Base-by-base conservation (phyloP, 2,329 filamentous ascomycete genomes). In the Chalara sp. region DNA sequence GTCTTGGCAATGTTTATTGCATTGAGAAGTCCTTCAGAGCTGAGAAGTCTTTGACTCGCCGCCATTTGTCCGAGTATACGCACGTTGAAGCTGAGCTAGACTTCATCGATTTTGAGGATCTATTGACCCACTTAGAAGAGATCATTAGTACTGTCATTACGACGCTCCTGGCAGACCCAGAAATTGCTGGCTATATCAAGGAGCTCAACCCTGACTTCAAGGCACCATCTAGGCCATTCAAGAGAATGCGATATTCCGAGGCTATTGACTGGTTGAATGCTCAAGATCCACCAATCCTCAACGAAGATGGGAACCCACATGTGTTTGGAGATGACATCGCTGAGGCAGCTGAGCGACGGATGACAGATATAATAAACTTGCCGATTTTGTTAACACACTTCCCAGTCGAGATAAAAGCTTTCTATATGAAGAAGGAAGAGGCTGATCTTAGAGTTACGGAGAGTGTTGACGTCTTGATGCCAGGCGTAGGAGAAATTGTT, bases 1-100 rank as follows among this genome's bases (percentile, higher is more conserved):
- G 86, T 47, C 78, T 97, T 63, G 93, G 93, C 61, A 89, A 96
- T 67, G 90, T 96, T 48, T 99, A 95, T 79, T 97, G 92, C 68
- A 92, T 99, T 63, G 91, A 96, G 71, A 96, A 96, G 70, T 97
- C 92, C 2, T 99, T 99, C 84, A 91, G 93, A 55, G 93, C 93
- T 11, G 93, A 99, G 72, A 96, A 96, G 74, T 92, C 86, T 6
- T 77, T 97, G 52, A 99, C 93, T 46, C 87, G 93, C 55, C 88
- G 93, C 64, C 93, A 99, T 68, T 73, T 99, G 63, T 88, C 89
- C 45, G 93, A 99, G 72, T 99, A 96, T 75, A 95, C 91, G 1
- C 93, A 99, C 73, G 81, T 99, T 60, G 93, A 99, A 73, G 92
- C 86, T 53, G 93, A 99, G 70, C 79, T 99, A 53, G 93, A 97